Evolutionary conservation across 1,284 basidiomycete genomes (phyloP), one percentile per base, ranked within the genome.

Genomic region (Tilletia setariae): DNA sequence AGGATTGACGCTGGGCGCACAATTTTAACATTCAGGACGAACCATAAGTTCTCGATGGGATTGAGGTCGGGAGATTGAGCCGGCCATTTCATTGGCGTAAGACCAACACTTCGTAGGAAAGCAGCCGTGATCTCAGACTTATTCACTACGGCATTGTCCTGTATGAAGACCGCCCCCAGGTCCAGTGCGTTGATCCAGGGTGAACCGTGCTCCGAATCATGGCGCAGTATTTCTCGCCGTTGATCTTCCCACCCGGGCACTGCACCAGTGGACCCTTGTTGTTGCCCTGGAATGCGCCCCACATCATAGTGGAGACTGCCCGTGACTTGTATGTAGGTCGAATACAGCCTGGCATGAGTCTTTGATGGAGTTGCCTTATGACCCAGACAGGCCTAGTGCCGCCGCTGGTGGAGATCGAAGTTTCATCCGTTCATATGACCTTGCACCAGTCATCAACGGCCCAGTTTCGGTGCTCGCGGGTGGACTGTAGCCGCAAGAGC

Each of bases 21-120:
- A n/a, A n/a, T n/a, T n/a, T n/a, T n/a, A n/a, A n/a, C n/a, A n/a
- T 40, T 40, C 11, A 53, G 51, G 21, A 53, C 51, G 51, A 53
- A 53, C 51, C 21, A 25, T 21, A 53, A 11, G 21, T 53, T 53
- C n/a, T 53, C 51, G n/a, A 53, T 28, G 16, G 51, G 51, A 23
- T 53, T 53, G 51, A 53, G 51, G 51, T 53, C 51, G 51, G 51
- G 16, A 53, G 51, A 53, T 53, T 25, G 51, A 53, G 51, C 19
- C 23, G 21, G 51, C 13, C 51, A 53, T 28, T 53, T 23, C 51
- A 53, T 23, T 28, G 11, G n/a, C n/a, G 15, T 9, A 23, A 53
- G n/a, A 3, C 21, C 51, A 25, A 25, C 13, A 53, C 28, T 28
- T 2, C 13, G 2, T 23, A 53, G 21, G 51, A 53, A 28, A 15